Conservation (phyloP, 208 protist species). For the Plasmodiophora brassicae region DNA sequence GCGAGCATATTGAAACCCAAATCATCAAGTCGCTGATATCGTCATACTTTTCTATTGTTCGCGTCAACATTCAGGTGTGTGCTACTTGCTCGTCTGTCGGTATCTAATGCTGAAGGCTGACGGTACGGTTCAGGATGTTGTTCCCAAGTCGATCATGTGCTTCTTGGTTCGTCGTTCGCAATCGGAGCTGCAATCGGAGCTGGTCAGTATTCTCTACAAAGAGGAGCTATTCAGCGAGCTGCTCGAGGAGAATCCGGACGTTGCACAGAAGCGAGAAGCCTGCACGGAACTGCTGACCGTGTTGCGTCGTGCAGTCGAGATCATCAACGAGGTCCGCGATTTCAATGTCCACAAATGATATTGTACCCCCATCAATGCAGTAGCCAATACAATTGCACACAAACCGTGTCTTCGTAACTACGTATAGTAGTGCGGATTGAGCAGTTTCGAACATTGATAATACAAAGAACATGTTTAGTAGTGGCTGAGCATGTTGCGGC, state of each 20-base stretch:
- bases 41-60: slow-evolving; percentile 55
- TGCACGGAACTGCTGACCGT: slow-evolving; percentile 50
- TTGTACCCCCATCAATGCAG: neutral
- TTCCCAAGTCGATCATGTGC: slow-evolving; percentile 61
- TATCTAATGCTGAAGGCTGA: too few relatives aligned
- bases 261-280: slow-evolving; percentile 51
- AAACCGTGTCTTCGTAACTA: neutral
- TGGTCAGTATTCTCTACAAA: slow-evolving; percentile 58
- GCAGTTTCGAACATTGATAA: too few relatives aligned
- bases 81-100: too few relatives aligned
- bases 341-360: slow-evolving; percentile 24
- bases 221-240: slow-evolving; percentile 53
- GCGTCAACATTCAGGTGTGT: slow-evolving; percentile 57
- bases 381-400: neutral
- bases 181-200: slow-evolving; percentile 44
- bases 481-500: too few relatives aligned
- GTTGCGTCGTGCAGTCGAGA: slow-evolving; percentile 44
- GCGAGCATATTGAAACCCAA: slow-evolving; percentile 40
- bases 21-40: slow-evolving; percentile 40
- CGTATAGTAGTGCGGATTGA: neutral
- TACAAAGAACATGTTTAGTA: too few relatives aligned
- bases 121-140: slow-evolving; percentile 54
- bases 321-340: slow-evolving; percentile 45
- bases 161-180: slow-evolving; percentile 57
- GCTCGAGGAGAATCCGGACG: slow-evolving; percentile 52